A percentile compares a stretch with the other conserved stretches of the same genome.
phyloP scores from a whole-genome alignment of 2,329 filamentous ascomycete genomes.

The Epicoccum nigrum region DNA sequence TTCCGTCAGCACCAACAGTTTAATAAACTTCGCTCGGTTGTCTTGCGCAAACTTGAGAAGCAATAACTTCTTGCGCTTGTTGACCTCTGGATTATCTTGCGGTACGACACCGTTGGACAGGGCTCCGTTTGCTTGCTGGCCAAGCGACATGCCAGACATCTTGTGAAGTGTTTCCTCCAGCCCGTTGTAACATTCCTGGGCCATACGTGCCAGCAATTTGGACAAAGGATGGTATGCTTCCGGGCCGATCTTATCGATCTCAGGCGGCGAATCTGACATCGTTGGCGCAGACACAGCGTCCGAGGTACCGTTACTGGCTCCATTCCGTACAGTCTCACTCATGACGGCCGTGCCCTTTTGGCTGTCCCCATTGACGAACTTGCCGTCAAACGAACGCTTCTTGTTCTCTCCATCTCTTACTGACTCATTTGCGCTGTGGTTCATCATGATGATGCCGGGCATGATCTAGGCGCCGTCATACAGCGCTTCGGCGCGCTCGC shows the following conservation, averaged over 20 bases:
- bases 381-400: constrained; percentile 40
- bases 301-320: constrained; percentile 27
- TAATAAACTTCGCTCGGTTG: constrained; percentile 87
- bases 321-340: constrained; percentile 19
- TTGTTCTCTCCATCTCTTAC: constrained; percentile 38
- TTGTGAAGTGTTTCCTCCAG: constrained; percentile 73
- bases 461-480: constrained; percentile 48
- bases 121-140: constrained; percentile 57
- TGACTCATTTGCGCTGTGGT: constrained; percentile 49
- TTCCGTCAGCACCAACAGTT: constrained; percentile 85
- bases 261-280: constrained; percentile 52
- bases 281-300: constrained; percentile 18
- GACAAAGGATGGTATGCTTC: constrained; percentile 75
- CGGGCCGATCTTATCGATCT: constrained; percentile 71
- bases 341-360: constrained; percentile 21
- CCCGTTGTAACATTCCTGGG: constrained; percentile 82
- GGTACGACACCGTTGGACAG: constrained; percentile 48
- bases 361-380: constrained; percentile 37
- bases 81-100: constrained; percentile 36
- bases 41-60: constrained; percentile 80
- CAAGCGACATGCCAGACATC: constrained; percentile 70
- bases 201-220: constrained; percentile 75
- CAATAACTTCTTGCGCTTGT: constrained; percentile 69
- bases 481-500: constrained; percentile 41
- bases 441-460: constrained; percentile 58